Base-by-base conservation (phyloP, 202 grass and related monocot species). In the Cymbopogon flexuosus region DNA sequence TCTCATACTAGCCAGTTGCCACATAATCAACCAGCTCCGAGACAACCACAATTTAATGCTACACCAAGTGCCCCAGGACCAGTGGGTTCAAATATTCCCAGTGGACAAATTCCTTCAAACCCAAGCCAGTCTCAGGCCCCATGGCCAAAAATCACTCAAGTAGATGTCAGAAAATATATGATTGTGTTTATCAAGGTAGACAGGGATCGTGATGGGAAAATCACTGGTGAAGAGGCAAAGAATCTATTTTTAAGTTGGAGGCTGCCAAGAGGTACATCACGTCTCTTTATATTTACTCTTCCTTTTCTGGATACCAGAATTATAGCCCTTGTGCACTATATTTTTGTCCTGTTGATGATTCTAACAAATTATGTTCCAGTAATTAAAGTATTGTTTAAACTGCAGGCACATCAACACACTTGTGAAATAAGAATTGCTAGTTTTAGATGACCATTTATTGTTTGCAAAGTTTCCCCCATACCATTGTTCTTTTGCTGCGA, bases 231-330 rank as follows among this genome's bases (percentile, higher is more conserved):
- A 87, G 92, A 99, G 80, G 96, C 96, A 81, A 91, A 87, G 29
- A 99, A 93, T 87, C 86, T 99, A 61, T 99, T 99, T 82, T 90
- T 99, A 65, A 99, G 96, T 87, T 99, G 96, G 96, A 90, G 89
- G 86, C 81, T 99, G 64, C 89, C 92, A 65, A 99, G 96, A 99
- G 96, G 96, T 99, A 88, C 40, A 57, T 83, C 56, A 57, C 21
- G 1, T 65, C 61, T 22, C 15, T 84, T 83, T 42, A 31, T 83
- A 8, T 84, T 73, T 37, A 71, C 43, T 76, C 5, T 29, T 4
- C 15, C 70, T 14, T 63, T 30, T 87, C 12, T 66, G 62, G 78
- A 37, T 79, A 36, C 33, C 11, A 12, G 70, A 51, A 19, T 39
- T 82, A 41, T 79, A 47, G 40, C 61, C 68, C 76, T 13, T 37